A percentile compares a stretch with the other conserved stretches of the same genome.
These are phyloP conservation scores for Earliella scabrosa DNA, from an alignment of 1,284 basidiomycete species.

Conservation along the genomic window DNA sequence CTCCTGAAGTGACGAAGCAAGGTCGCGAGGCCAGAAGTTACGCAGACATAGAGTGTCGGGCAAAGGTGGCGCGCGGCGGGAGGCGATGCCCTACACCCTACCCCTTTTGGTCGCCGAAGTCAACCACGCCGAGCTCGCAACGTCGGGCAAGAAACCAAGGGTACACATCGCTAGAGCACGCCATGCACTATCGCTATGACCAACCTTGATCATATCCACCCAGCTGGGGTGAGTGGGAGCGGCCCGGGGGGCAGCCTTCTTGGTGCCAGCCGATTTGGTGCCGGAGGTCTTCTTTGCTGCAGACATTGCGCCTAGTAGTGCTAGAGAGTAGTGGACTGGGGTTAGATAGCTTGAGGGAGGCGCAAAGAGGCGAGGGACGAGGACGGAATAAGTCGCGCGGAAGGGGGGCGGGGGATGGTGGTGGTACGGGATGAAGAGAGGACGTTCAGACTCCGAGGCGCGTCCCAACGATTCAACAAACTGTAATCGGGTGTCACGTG, in stretches of 20 bases:
- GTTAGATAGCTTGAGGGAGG: slow-evolving; percentile 25
- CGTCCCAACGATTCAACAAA: slow-evolving; percentile 56
- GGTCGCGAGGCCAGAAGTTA: slow-evolving; percentile 12
- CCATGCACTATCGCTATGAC: slow-evolving; percentile 19
- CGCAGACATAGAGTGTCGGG: slow-evolving; percentile 26
- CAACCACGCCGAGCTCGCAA: slow-evolving; percentile 13
- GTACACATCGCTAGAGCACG: not conserved
- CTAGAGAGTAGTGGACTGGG: slow-evolving; percentile 29
- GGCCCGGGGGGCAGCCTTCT: slow-evolving; percentile 43
- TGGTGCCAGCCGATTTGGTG: slow-evolving; percentile 35
- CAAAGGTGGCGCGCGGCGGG: slow-evolving; percentile 37
- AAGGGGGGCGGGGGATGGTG: slow-evolving; percentile 43
- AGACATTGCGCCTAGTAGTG: slow-evolving; percentile 42
- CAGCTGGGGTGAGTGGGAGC: slow-evolving; percentile 67
- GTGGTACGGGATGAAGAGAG: slow-evolving; percentile 54
- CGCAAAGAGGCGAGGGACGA: slow-evolving; percentile 30
- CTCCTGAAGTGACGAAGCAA: not conserved
- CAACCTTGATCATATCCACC: slow-evolving; percentile 82
- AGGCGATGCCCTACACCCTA: slow-evolving; percentile 46
- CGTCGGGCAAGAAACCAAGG: not conserved
- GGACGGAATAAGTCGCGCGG: slow-evolving; percentile 24
- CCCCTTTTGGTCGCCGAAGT: slow-evolving; percentile 42
- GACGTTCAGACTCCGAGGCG: slow-evolving; percentile 61
- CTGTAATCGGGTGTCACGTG: slow-evolving; percentile 47
- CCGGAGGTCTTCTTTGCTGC: slow-evolving; percentile 43